Evolutionary conservation across 2,329 filamentous ascomycete species (phyloP), one percentile per base, ranked within the genome.

Genomic region (Aspergillus oerlinghausenensis): DNA sequence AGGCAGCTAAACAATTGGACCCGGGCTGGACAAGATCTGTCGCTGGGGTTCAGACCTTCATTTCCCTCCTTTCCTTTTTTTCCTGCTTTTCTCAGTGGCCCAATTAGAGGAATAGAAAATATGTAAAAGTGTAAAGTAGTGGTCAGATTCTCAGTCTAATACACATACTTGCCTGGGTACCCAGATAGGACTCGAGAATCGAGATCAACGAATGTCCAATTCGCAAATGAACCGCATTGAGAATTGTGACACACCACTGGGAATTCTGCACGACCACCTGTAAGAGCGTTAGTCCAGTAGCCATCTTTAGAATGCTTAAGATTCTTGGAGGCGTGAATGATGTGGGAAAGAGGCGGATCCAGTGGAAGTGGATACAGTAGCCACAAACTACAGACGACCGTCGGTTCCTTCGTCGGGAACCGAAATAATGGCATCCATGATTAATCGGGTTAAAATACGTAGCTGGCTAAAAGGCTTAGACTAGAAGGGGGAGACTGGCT

Each of bases 1-100:
- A 62, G 56, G 56, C 59, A 58, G 58, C 57, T 55, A 53, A 60
- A 59, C 58, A 64, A 64, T 64, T 64, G 62, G 62, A 59, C 60
- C 60, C 56, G 54, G 58, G 25, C 57, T 61, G 57, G 61, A 57
- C 55, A 59, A 61, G 59, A 61, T 63, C 61, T 61, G 55, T 49
- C 49, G 55, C 54, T 26, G 55, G 55, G 56, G 56, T 57, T 61
- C 56, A 54, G 52, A 57, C 55, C 53, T 56, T 52, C 51, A 49
- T 45, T 47, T 54, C 7, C 38, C 29, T 55, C 42, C 47, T 35
- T 14, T 47, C 43, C 49, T 26, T 26, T 43, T 48, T 50, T 47
- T 38, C 25, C 43, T 55, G 23, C 19, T 26, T 9, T 9, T 50
- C 9, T 29, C 10, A 8, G 14, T 17, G 32, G 32, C 32, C 32